Evolutionary conservation across 202 grass and related monocot species (phyloP), one percentile per base, ranked within the genome.

Genomic region (Musa balbisiana): DNA sequence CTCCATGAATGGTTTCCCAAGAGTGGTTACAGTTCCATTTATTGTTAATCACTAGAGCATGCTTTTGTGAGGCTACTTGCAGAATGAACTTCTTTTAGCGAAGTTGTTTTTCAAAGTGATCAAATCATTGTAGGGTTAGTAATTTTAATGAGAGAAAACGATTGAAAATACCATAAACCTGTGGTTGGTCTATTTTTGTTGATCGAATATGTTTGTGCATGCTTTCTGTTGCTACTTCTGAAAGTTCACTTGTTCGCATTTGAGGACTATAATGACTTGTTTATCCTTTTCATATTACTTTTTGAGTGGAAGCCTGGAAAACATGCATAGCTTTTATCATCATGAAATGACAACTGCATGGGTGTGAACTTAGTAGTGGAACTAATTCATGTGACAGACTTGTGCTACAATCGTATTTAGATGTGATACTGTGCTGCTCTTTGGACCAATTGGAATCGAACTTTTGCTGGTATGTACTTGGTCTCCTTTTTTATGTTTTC

Each of bases 361-460:
- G 72, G n/a, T 15, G 15, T 62, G 6, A 33, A 55, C 51, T 43
- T 73, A 17, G 9, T 63, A 53, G 73, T 53, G 49, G n/a, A 13
- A 52, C 6, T 72, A 3, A 52, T 15, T 43, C 81, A n/a, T 72
- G 71, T 86, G 51, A 53, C 86, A 94, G 95, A 88, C 85, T 81
- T 66, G 91, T 80, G 91, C 87, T 76, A 82, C 91, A 55, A 80
- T 83, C 84, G 60, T 98, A 71, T 94, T 98, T 87, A 93, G 95
- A 82, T 98, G 95, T 80, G 95, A 99, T 73, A 90, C 86, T 74
- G 33, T 94, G 77, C 68, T 99, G 76, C 95, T 94, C 83, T 82
- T 99, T 85, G 91, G 81, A 27, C 74, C 95, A 64, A 89, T 94
- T 83, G 95, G 95, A 22, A 75, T 92, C 80, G 77, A 87, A 79